Evolutionary conservation across 345 rosid species (phyloP), one percentile per base, ranked within the genome.

Genomic region (Syzygium oleosum): DNA sequence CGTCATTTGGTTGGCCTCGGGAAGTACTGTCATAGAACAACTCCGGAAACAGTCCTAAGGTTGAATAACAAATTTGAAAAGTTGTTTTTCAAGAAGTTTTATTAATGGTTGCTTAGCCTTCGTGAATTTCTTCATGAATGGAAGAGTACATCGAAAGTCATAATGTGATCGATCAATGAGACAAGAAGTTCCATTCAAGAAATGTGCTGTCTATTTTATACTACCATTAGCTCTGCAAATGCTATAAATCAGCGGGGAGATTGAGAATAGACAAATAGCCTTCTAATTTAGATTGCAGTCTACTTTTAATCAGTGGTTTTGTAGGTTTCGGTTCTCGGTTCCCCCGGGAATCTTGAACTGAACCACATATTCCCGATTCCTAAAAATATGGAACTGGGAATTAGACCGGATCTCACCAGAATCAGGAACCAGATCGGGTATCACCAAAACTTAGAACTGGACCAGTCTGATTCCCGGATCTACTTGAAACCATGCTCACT

Each of bases 381-480:
- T 58, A 58, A 58, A 25, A 58, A 10, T 58, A 58, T 58, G 63
- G 15, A 58, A 25, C 14, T 25, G 11, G 29, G 15, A 25, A 58
- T 6, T 23, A 25, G 63, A 12, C 15, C 5, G 0, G 29, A 25
- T 25, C 63, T 58, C 29, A 25, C 1, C 0, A 3, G 29, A 25
- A 25, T 2, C 0, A 0, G 29, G 6, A 58, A 11, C 13, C 14
- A 58, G 63, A 11, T 6, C 2, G 0, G 29, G 11, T 25, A n/a
- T 58, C 29, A 25, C 1, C 0, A 2, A 13, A 25, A 25, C 2
- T 0, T 0, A n/a, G 6, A 58, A 25, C 13, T 6, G 0, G 25
- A 58, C 1, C 9, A 3, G 25, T 58, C 25, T 23, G 6, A 3
- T 58, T 58, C 11, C 14, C 29, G 9, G 25, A 23, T 58, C 25